Base-by-base conservation (phyloP, 192 early-diverging fungal genomes). In the Coemansia sp. region DNA sequence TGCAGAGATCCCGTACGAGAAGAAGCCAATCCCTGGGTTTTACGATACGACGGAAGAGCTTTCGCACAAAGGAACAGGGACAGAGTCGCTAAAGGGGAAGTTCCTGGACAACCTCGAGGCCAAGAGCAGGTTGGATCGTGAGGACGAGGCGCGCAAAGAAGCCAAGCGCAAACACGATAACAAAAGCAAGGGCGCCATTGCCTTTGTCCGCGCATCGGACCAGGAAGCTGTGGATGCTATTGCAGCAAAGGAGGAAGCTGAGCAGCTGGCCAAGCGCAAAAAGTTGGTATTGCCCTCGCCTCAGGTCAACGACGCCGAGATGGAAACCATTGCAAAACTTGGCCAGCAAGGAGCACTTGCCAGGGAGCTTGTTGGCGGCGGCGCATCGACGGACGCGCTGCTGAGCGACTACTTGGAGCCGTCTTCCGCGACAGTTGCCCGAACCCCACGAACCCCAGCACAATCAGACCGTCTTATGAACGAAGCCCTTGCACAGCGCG, bases 1-100 rank as follows among this genome's bases (percentile, higher is more conserved):
- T 71, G 89, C 92, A 36, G 96, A 99, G 57, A 95, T 97, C 62
- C 97, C 97, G 11, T 97, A 96, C 65, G 93, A 98, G 78, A 91
- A 91, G 45, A 85, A 85, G 41, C 92, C 94, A 0, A 87, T 94
- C 46, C 84, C 91, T 11, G 97, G 97, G 21, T 99, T 99, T 63
- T 96, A 92, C 75, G 94, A 98, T 73, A 91, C 92, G 5, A 90
- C 91, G 0, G 94, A 93, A 30, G 97, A 99, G 79, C 84, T 90
- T 46, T 86, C 83, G 11, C 85, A 87, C 1, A 63, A 64, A 38
- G 82, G 72, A 38, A 86, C 88, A 41, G 85, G 86, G 18, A 64
- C 70, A 11, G 90, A 88, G 49, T 86, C 88, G 62, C 62, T 94
- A 12, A 92, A 91, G 59, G 88, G 88, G 26, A 86, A 89, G 43